phyloP scores from a whole-genome alignment of 2,329 filamentous ascomycete genomes.

The Bertia moriformis region DNA sequence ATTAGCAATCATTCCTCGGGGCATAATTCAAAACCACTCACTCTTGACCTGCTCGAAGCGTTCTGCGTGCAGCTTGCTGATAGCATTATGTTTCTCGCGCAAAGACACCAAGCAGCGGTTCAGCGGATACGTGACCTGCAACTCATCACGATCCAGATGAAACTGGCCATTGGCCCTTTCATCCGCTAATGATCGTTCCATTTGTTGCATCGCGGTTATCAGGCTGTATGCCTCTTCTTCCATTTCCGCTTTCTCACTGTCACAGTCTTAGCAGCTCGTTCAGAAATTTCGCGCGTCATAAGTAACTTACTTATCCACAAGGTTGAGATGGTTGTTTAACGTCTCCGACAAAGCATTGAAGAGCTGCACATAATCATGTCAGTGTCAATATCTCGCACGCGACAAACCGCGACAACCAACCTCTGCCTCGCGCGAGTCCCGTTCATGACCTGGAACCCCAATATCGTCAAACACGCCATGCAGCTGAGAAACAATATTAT shows the following conservation, averaged over 20 bases:
- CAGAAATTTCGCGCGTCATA: too few relatives aligned
- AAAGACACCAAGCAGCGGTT: slow-evolving; percentile 63
- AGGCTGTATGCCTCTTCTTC: slow-evolving; percentile 78
- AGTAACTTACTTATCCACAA: slow-evolving; percentile 31
- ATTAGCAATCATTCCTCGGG: slow-evolving; percentile 2
- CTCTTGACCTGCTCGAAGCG: slow-evolving; percentile 92
- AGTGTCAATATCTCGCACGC: slow-evolving; percentile 2
- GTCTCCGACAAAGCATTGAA: slow-evolving; percentile 86
- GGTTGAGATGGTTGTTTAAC: slow-evolving; percentile 73
- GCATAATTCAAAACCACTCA: slow-evolving; percentile 30
- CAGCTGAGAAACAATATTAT: slow-evolving; percentile 79
- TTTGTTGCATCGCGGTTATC: slow-evolving; percentile 76
- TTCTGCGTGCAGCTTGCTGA: slow-evolving; percentile 74
- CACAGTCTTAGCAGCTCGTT: slow-evolving; percentile 16
- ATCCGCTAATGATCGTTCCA: slow-evolving; percentile 81
- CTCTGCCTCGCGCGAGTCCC: slow-evolving; percentile 78
- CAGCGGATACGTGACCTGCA: slow-evolving; percentile 72
- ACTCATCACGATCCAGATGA: slow-evolving; percentile 48
- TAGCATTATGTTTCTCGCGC: slow-evolving; percentile 71
- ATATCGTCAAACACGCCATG: slow-evolving; percentile 96
- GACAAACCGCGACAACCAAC: slow-evolving; percentile 29
- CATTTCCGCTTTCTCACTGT: slow-evolving; percentile 76
- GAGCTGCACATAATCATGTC: slow-evolving; percentile 40
- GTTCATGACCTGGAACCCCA: slow-evolving; percentile 83
- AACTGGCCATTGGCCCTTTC: slow-evolving; percentile 49